Evolutionary conservation across 768 basidiomycete genomes (phyloP), one percentile per base, ranked within the genome.

Genomic region (Boletellus ananiceps): DNA sequence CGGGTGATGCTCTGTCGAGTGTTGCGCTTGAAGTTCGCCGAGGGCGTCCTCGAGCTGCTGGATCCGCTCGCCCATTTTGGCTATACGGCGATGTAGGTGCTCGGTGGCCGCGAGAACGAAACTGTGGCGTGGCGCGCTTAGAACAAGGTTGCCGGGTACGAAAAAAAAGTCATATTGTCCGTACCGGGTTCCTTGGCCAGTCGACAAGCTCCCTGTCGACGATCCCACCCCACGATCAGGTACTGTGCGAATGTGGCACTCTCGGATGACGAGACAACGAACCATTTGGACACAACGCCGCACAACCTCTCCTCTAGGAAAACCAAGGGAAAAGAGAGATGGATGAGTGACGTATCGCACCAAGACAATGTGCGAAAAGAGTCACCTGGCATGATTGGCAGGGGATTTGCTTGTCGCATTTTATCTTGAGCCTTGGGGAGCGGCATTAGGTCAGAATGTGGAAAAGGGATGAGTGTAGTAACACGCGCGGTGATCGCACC

Each of bases 321-420:
- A 41, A 39, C 23, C 36, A 21, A 35, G 49, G 41, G 51, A 44
- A 52, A 44, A 41, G 32, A 43, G 23, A 27, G 14, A 19, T 13
- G 1, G 16, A 15, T 49, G 25, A 18, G 45, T 13, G 15, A 54
- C 9, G 29, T 11, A 40, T 45, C 38, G 32, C 50, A 44, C 32
- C 7, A 39, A 46, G 19, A 27, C 23, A 32, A 18, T 33, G 18
- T 44, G 14, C 25, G 31, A 51, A 18, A 50, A 31, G 65, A 71
- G 36, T 61, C 23, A 82, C 84, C 72, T 81, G 80, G 63, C 86
- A 87, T 0, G 84, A 85, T 62, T 86, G 83, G 62, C 86, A 88
- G 9, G 86, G 86, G 46, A 87, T 83, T 55, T 84, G 78, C 72
- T 87, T 88, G 77, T 87, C 84, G 71, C 86, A 88, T 62, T 86